These are phyloP conservation scores for Agrocybe praecox DNA, from an alignment of 768 basidiomycete genomes.

Conservation along the genomic window DNA sequence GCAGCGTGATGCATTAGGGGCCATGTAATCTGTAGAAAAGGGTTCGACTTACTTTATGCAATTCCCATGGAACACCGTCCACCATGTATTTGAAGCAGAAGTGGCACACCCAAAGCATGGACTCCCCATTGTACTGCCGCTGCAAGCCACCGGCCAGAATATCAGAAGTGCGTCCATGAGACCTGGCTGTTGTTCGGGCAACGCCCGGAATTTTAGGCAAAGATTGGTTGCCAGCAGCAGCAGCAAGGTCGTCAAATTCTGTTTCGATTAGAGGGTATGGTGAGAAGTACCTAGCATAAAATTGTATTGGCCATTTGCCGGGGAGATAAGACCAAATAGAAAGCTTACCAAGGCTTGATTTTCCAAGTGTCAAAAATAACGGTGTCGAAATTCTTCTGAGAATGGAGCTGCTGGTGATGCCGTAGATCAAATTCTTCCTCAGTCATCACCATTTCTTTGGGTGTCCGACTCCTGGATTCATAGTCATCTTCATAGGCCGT, in stretches of 20 bases:
- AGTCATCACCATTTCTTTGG: conserved; percentile 44
- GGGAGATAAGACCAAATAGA: background rate
- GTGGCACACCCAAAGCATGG: conserved; percentile 82
- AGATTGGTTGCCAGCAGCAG: conserved; percentile 21
- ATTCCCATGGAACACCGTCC: conserved; percentile 67
- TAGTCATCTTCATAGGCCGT: conserved; percentile 14
- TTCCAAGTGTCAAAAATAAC: conserved; percentile 86
- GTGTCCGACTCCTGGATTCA: conserved; percentile 9
- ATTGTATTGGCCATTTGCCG: background rate
- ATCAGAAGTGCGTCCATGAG: conserved; percentile 77
- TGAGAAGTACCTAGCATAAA: conserved; percentile 78
- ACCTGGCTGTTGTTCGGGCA: conserved; percentile 50
- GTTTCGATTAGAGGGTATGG: conserved; percentile 82
- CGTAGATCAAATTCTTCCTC: conserved; percentile 74
- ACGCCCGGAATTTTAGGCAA: conserved; percentile 50
- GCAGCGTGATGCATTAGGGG: background rate
- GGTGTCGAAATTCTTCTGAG: conserved; percentile 82
- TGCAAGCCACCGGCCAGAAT: conserved; percentile 65
- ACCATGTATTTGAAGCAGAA: conserved; percentile 97
- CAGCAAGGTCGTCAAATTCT: conserved; percentile 55
- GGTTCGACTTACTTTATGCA: conserved; percentile 56
- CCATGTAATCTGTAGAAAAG: background rate
- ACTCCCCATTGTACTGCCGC: conserved; percentile 48
- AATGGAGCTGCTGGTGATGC: conserved; percentile 66
- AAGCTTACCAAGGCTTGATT: conserved; percentile 83